A percentile compares a stretch with the other conserved stretches of the same genome.
Conservation (phyloP, 228 moss, liverwort and hornwort species). For the Sphagnum fallax region DNA sequence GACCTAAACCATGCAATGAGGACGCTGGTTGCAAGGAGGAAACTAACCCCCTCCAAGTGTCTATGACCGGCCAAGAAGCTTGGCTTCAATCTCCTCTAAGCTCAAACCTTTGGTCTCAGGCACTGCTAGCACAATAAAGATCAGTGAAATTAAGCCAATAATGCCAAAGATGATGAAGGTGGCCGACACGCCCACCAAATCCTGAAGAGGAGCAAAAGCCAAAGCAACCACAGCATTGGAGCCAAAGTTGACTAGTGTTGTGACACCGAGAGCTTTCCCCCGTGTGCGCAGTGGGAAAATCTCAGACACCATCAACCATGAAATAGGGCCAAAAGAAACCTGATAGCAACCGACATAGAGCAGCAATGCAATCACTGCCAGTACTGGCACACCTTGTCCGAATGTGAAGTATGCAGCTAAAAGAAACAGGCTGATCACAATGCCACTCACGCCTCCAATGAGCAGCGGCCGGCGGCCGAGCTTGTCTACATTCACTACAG, state of each 20-base stretch:
- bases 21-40: too few species aligned
- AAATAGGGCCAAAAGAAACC: constrained; percentile 76
- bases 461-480: constrained; percentile 77
- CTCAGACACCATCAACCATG: constrained; percentile 98
- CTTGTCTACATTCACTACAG: constrained; percentile 76
- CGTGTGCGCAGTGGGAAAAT: constrained; percentile 77
- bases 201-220: constrained; percentile 75
- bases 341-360: constrained; percentile 91
- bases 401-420: constrained; percentile 79
- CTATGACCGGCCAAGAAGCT: constrained; percentile 28
- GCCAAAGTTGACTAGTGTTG: constrained; percentile 79
- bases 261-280: constrained; percentile 73
- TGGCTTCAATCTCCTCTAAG: constrained; percentile 80
- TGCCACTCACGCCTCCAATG: constrained; percentile 69
- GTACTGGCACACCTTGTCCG: constrained; percentile 50
- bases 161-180: constrained; percentile 71
- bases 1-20: too few species aligned
- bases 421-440: constrained; percentile 49
- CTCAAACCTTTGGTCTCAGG: constrained; percentile 91
- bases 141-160: constrained; percentile 47
- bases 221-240: constrained; percentile 83
- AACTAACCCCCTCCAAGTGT: too few species aligned
- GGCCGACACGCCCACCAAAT: constrained; percentile 60
- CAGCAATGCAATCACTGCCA: constrained; percentile 72
- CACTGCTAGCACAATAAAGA: constrained; percentile 44